Evolutionary conservation across 2,329 filamentous ascomycete species (phyloP).

Genomic region (Diaporthe amygdali): DNA sequence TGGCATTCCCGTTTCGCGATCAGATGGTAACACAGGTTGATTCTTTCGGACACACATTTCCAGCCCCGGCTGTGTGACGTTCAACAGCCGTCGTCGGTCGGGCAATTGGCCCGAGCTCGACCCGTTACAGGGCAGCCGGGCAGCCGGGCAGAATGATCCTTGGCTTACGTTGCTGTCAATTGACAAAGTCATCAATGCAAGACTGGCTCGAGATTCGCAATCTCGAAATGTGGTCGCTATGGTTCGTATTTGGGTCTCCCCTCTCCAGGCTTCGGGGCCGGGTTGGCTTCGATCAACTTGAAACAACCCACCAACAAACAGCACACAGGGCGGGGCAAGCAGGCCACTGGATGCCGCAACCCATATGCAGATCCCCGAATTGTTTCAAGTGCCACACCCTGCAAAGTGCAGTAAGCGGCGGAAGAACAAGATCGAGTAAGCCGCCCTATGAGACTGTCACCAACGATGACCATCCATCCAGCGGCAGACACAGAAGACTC

Average conservation of each 20-base stretch:
- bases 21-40: not conserved
- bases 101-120: not conserved
- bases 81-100: not conserved
- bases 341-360: conserved; percentile 4
- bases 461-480: not conserved
- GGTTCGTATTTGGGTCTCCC: not conserved
- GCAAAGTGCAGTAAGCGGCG: conserved; percentile 4
- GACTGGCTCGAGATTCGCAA: conserved; percentile 16
- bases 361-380: conserved; percentile 16
- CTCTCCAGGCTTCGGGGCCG: not conserved
- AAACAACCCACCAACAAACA: conserved; percentile 15
- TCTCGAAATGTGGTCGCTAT: not conserved
- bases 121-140: conserved; percentile 7
- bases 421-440: conserved; percentile 8
- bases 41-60: not conserved
- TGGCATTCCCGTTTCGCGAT: conserved; percentile 13
- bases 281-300: conserved; percentile 3
- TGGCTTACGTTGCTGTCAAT: conserved; percentile 12
- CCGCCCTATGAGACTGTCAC: not conserved
- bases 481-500: not conserved
- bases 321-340: not conserved
- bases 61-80: conserved; percentile 2
- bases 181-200: conserved; percentile 9
- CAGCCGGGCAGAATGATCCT: not conserved
- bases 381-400: conserved; percentile 17